Evolutionary conservation across 208 protist genomes (phyloP).

Genomic region (Sergeia podlipaevii): DNA sequence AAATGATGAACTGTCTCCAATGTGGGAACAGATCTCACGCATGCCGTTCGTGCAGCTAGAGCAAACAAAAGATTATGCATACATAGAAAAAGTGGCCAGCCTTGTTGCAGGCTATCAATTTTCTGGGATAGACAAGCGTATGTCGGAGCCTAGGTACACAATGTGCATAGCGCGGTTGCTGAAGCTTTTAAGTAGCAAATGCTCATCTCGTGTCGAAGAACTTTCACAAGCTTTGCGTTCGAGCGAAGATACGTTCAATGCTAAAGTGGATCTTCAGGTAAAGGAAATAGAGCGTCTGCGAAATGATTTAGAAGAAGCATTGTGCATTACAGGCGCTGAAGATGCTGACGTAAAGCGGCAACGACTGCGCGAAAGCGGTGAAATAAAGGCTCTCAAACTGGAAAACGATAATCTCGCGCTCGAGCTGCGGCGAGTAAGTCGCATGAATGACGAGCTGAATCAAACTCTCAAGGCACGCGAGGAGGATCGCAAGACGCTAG

Average conservation of each 20-base stretch:
- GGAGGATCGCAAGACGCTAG: constrained; percentile 34
- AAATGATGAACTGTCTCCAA: constrained; percentile 17
- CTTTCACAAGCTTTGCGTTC: too few relatives aligned
- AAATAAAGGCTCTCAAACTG: constrained; percentile 19
- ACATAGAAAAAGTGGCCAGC: constrained; percentile 60
- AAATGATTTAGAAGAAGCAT: constrained; percentile 9
- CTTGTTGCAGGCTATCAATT: constrained; percentile 50
- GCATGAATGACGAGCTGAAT: constrained; percentile 39
- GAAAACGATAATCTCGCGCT: constrained; percentile 40
- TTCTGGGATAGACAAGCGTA: constrained; percentile 44
- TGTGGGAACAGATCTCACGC: constrained; percentile 64
- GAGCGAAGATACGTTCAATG: too few relatives aligned
- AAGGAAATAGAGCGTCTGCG: constrained; percentile 25
- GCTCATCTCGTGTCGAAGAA: too few relatives aligned
- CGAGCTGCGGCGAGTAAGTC: constrained; percentile 21
- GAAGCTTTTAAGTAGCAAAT: constrained; percentile 50
- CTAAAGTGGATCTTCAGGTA: too few relatives aligned
- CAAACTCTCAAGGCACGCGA: constrained; percentile 28
- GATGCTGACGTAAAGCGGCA: background rate
- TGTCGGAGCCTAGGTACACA: constrained; percentile 55
- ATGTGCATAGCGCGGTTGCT: constrained; percentile 47
- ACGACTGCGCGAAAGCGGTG: background rate
- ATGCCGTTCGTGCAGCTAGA: constrained; percentile 77
- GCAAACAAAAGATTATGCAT: constrained; percentile 37
- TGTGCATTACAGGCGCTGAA: background rate